Base-by-base conservation (phyloP, 2,329 filamentous ascomycete genomes). In the Neoarthrinium moseri region DNA sequence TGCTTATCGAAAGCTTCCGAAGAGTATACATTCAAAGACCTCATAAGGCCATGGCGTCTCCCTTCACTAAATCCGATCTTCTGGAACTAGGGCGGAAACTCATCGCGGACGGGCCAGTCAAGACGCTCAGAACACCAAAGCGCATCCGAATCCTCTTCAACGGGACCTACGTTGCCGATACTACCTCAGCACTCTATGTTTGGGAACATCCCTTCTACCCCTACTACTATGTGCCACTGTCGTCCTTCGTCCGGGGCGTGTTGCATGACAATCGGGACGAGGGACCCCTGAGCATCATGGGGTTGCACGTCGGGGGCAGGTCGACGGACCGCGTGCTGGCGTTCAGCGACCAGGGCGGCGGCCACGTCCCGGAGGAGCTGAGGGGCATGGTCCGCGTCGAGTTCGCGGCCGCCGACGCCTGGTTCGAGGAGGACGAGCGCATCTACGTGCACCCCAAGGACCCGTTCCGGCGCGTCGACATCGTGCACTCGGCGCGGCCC, bases 381-480 rank as follows among this genome's bases (percentile, higher is more conserved):
- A 49, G 54, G 24, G 59, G 55, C 17, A 46, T 54, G 13, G 55
- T 54, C 24, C 52, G 53, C 13, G 51, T 56, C 8, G 52, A 53
- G 45, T 58, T 61, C 47, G 43, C 20, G 36, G 55, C 54, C 12
- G 59, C 38, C 40, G 62, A 64, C 35, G 56, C 57, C 2, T 68
- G 69, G 50, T 76, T 73, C 51, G 81, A 84, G 56, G 83, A 86
- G 63, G 80, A 84, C 41, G 66, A 68, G 1, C 75, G 73, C 1
- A 76, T 86, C 45, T 75, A 74, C 54, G 71, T 80, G 4, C 84
- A 87, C 48, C 83, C 83, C 1, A 86, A 85, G 51, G 83, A 87
- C 44, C 84, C 83, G 0, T 86, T 78, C 65, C 84, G 83, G 53
- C 74, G 84, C 11, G 68, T 87, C 49, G 83, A 86, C 46, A 75